These are phyloP conservation scores for Cyberlindnera meyerae DNA, from an alignment of 805 yeast genomes.

Conservation along the genomic window DNA sequence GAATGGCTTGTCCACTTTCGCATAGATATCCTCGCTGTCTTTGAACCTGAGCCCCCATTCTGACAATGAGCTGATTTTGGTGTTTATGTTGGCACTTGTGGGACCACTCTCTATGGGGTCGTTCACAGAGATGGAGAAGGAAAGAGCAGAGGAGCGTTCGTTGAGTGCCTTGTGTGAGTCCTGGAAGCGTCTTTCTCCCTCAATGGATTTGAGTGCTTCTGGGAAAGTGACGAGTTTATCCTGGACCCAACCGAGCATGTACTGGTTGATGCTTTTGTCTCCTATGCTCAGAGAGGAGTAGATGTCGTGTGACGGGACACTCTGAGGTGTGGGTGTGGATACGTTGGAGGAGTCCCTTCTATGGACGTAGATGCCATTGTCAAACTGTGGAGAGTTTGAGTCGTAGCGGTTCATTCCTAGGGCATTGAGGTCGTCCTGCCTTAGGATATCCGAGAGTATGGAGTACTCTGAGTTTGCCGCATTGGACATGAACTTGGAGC, in stretches of 20 bases:
- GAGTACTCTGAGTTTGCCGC: constrained; percentile 76
- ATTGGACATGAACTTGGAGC: constrained; percentile 50
- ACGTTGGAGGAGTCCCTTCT: constrained; percentile 7
- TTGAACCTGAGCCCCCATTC: constrained; percentile 40
- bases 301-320: constrained; percentile 15
- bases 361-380: constrained; percentile 4
- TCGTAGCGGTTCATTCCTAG: constrained; percentile 1
- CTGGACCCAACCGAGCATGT: constrained; percentile 49
- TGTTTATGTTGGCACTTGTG: not conserved
- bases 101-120: constrained; percentile 14
- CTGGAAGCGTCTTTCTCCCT: constrained; percentile 16
- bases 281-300: constrained; percentile 38
- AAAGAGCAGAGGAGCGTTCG: constrained; percentile 5
- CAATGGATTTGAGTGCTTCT: constrained; percentile 40
- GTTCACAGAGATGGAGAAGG: constrained; percentile 27
- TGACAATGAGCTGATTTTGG: constrained; percentile 8
- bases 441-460: constrained; percentile 59
- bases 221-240: constrained; percentile 48
- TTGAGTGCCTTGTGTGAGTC: not conserved
- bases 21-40: constrained; percentile 78
- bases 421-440: constrained; percentile 27
- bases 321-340: constrained; percentile 16
- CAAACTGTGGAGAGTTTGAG: constrained; percentile 14
- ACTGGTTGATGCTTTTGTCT: constrained; percentile 61
- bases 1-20: constrained; percentile 68